phyloP scores from a whole-genome alignment of 2,329 filamentous ascomycete genomes.

The Aspergillus luchuensis region DNA sequence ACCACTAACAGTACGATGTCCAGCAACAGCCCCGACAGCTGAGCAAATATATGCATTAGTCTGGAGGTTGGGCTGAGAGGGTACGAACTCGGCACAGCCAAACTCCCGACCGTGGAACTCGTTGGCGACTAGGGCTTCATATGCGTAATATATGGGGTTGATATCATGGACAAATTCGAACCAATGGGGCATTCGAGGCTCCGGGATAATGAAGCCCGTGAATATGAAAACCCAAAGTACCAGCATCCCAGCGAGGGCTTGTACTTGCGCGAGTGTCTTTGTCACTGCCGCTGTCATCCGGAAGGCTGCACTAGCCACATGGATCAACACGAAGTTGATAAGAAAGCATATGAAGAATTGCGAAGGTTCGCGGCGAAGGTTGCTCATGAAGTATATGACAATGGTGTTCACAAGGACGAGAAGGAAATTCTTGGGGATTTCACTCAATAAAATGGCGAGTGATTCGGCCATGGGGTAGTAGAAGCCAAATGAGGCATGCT shows the following conservation, averaged over 20 bases:
- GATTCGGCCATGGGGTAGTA: conserved; percentile 29
- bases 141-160: conserved; percentile 76
- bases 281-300: conserved; percentile 74
- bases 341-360: conserved; percentile 86
- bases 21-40: conserved; percentile 58
- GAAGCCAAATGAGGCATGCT: conserved; percentile 34
- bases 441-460: conserved; percentile 23
- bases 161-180: conserved; percentile 78
- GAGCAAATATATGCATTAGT: conserved; percentile 56
- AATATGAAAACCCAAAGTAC: conserved; percentile 49
- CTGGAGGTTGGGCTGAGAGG: conserved; percentile 44
- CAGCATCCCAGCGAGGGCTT: conserved; percentile 57
- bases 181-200: conserved; percentile 69
- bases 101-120: conserved; percentile 72
- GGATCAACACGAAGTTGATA: conserved; percentile 69
- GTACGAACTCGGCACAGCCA: conserved; percentile 49
- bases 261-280: conserved; percentile 61
- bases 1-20: conserved; percentile 57
- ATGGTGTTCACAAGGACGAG: conserved; percentile 76
- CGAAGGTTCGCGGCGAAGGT: conserved; percentile 70
- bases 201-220: conserved; percentile 49
- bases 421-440: conserved; percentile 71
- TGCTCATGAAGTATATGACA: conserved; percentile 81
- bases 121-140: conserved; percentile 79
- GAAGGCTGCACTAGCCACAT: conserved; percentile 85